These are phyloP conservation scores for Phytophthora meadii DNA, from an alignment of 352 stramenopile genomes.

Conservation along the genomic window DNA sequence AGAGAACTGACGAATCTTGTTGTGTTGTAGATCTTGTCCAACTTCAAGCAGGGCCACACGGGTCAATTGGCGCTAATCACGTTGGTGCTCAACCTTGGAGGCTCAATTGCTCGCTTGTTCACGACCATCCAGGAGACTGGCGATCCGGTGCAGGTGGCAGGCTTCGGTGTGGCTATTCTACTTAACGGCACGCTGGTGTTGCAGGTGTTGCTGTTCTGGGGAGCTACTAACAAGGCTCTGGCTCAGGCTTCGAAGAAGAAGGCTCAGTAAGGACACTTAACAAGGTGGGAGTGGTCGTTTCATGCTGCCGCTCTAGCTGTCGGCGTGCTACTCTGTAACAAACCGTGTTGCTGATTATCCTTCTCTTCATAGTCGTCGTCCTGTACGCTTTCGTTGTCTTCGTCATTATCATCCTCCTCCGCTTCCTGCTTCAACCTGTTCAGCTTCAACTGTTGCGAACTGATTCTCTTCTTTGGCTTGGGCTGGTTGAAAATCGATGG, in stretches of 20 bases:
- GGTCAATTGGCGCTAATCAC: conserved; percentile 90
- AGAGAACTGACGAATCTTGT: conserved; percentile 12
- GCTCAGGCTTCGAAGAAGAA: conserved; percentile 74
- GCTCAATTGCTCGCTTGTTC: conserved; percentile 85
- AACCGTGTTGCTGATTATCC: conserved; percentile 34
- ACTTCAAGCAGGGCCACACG: conserved; percentile 91
- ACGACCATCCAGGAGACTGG: conserved; percentile 90
- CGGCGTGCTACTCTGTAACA: conserved; percentile 30
- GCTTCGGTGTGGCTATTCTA: conserved; percentile 74
- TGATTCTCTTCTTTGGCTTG: conserved; percentile 63
- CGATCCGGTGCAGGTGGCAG: conserved; percentile 71
- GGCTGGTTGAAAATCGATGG: conserved; percentile 73
- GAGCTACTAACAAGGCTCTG: conserved; percentile 79
- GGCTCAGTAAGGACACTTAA: conserved; percentile 44
- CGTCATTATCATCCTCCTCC: conserved; percentile 37
- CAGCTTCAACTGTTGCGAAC: conserved; percentile 42
- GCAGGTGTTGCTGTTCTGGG: conserved; percentile 86
- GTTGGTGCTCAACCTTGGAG: conserved; percentile 83
- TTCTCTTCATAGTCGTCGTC: conserved; percentile 37
- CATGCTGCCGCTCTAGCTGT: conserved; percentile 30
- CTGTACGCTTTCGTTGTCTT: conserved; percentile 38
- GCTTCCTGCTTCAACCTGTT: conserved; percentile 39
- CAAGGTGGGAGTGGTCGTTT: background rate
- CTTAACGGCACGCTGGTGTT: conserved; percentile 84
- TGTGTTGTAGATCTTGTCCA: conserved; percentile 72